These are phyloP conservation scores for Cytospora piceae DNA, from an alignment of 2,329 filamentous ascomycete species.

Conservation along the genomic window DNA sequence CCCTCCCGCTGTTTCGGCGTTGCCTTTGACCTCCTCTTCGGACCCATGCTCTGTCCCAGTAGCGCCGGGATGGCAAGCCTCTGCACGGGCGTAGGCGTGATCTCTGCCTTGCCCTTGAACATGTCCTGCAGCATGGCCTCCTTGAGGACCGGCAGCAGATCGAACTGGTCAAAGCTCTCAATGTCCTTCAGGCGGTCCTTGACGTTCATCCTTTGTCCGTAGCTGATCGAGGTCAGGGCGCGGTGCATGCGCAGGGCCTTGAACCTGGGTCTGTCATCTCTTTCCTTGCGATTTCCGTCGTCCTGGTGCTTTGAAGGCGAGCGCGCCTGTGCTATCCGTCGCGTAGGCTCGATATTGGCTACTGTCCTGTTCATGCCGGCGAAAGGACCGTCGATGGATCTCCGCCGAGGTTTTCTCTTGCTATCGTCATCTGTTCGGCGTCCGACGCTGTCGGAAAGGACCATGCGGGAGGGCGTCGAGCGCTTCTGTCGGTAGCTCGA, in stretches of 20 bases:
- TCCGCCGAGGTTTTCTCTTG: constrained; percentile 43
- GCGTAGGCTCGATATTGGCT: constrained; percentile 43
- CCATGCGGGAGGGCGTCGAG: constrained; percentile 58
- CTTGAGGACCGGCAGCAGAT: constrained; percentile 72
- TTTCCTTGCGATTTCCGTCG: constrained; percentile 49
- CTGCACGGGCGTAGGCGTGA: constrained; percentile 87
- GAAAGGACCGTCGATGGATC: constrained; percentile 53
- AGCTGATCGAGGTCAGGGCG: constrained; percentile 74
- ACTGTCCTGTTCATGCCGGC: constrained; percentile 59
- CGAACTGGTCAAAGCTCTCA: constrained; percentile 80
- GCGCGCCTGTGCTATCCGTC: constrained; percentile 34
- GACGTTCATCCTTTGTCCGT: constrained; percentile 62
- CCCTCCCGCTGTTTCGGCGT: constrained; percentile 35
- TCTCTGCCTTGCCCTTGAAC: constrained; percentile 72
- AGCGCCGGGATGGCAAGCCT: constrained; percentile 84
- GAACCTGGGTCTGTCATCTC: constrained; percentile 45
- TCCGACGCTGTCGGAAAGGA: constrained; percentile 58
- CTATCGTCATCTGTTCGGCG: constrained; percentile 38
- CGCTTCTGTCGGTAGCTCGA: constrained; percentile 40
- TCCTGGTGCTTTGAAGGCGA: constrained; percentile 38
- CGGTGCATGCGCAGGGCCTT: constrained; percentile 96
- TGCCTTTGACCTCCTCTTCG: constrained; percentile 37
- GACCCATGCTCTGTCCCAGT: constrained; percentile 58
- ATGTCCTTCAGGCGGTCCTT: constrained; percentile 65
- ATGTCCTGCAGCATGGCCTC: constrained; percentile 74